phyloP scores from a whole-genome alignment of 495 filamentous ascomycete species.

The Lepraria neglecta region DNA sequence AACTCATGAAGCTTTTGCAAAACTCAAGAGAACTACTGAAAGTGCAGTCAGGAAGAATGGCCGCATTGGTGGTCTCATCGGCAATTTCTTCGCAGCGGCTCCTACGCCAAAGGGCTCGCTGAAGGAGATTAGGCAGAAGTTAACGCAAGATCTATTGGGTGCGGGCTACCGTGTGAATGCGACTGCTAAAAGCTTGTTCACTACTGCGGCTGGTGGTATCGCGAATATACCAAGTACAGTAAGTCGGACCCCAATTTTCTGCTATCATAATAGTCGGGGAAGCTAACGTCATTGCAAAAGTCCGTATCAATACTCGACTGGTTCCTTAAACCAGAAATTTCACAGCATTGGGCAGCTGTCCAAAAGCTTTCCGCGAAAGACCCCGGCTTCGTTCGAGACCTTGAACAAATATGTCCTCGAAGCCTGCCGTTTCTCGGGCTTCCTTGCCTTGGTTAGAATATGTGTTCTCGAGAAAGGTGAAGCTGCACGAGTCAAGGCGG shows the following conservation, averaged over 20 bases:
- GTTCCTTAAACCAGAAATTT: background rate
- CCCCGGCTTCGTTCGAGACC: background rate
- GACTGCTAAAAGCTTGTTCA: slow-evolving; percentile 14
- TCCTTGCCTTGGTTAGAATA: background rate
- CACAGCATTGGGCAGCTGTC: background rate
- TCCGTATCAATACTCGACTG: slow-evolving; percentile 1
- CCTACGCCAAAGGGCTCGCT: slow-evolving; percentile 30
- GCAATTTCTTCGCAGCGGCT: slow-evolving; percentile 35
- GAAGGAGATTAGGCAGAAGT: slow-evolving; percentile 4
- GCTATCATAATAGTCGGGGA: background rate
- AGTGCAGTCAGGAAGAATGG: slow-evolving; percentile 28
- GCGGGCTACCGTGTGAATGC: slow-evolving; percentile 14
- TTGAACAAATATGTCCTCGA: background rate
- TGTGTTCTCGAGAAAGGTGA: background rate
- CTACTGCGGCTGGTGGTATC: background rate
- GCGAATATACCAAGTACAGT: background rate
- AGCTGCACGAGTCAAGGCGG: background rate
- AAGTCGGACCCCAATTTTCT: background rate
- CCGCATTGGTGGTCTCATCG: slow-evolving; percentile 33
- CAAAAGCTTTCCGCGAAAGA: slow-evolving; percentile 3
- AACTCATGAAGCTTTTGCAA: slow-evolving; percentile 21
- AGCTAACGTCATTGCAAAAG: background rate
- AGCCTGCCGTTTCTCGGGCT: background rate
- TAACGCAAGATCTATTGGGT: slow-evolving; percentile 20
- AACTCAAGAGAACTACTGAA: slow-evolving; percentile 2